Percentiles rank a stretch among this genome's conserved stretches.
phyloP scores from a whole-genome alignment of 257 asterid genomes.

The Penstemon davidsonii region DNA sequence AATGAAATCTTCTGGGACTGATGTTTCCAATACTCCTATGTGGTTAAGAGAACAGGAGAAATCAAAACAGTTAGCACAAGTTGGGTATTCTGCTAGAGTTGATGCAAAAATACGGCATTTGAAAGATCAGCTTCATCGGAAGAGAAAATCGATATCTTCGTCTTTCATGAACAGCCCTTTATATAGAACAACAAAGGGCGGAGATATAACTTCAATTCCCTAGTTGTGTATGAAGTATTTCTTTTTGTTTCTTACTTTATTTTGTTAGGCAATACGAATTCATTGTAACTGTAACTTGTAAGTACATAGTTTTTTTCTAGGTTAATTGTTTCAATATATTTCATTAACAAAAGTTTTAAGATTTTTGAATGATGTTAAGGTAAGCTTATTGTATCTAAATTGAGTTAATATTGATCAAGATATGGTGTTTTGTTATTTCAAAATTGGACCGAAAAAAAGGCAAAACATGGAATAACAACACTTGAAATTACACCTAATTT shows the following conservation, averaged over 20 bases:
- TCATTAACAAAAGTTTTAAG: background rate
- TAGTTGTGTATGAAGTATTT: background rate
- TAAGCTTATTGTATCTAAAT: too few species aligned
- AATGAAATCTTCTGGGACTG: conserved; percentile 41
- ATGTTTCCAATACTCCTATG: conserved; percentile 41
- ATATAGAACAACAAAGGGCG: conserved; percentile 25
- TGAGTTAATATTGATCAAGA: too few species aligned
- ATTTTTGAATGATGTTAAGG: too few species aligned
- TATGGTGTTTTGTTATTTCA: too few species aligned
- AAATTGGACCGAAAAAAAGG: too few species aligned
- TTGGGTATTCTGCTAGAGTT: conserved; percentile 66
- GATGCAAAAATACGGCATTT: conserved; percentile 60
- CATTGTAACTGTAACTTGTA: background rate
- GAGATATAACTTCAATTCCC: conserved; percentile 22
- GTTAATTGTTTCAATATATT: background rate
- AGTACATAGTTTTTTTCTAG: conserved; percentile 5
- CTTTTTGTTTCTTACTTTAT: background rate
- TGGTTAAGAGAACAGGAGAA: conserved; percentile 66
- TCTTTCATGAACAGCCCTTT: conserved; percentile 42
- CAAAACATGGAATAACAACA: too few species aligned
- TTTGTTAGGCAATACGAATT: conserved; percentile 24
- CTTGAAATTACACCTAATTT: too few species aligned
- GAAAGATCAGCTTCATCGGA: conserved; percentile 42
- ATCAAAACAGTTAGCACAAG: conserved; percentile 48
- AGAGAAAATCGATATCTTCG: conserved; percentile 41